A percentile compares a stretch with the other conserved stretches of the same genome.
phyloP scores from a whole-genome alignment of 2,329 filamentous ascomycete genomes.

The Aureobasidium vineae region DNA sequence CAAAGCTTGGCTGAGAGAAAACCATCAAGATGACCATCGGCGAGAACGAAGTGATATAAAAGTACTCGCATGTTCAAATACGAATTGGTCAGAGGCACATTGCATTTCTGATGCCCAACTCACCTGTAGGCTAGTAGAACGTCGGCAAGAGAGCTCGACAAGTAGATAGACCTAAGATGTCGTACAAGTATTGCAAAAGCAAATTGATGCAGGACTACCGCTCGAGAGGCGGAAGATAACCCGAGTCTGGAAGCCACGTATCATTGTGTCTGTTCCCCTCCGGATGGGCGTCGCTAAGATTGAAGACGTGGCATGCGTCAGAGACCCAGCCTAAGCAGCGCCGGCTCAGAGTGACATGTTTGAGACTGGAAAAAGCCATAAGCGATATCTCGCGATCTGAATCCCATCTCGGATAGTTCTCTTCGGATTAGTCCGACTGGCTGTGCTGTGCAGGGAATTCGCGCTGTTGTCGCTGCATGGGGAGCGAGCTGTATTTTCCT shows the following conservation, averaged over 20 bases:
- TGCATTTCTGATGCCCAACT: conserved; percentile 16
- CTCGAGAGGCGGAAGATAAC: background rate
- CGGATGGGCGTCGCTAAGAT: background rate
- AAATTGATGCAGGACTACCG: background rate
- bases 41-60: too few relatives aligned
- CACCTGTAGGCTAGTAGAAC: background rate
- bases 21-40: background rate
- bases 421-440: too few relatives aligned
- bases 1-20: background rate
- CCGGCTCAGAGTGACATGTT: background rate
- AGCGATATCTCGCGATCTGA: too few relatives aligned
- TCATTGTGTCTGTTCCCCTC: background rate
- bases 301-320: conserved; percentile 20
- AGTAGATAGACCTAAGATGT: background rate
- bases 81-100: background rate
- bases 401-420: background rate
- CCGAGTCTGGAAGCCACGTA: conserved; percentile 5
- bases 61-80: background rate
- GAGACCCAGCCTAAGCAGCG: background rate
- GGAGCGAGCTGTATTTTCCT: background rate
- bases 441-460: background rate
- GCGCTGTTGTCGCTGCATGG: background rate
- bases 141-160: background rate
- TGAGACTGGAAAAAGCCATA: background rate
- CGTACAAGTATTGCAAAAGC: background rate